Evolutionary conservation across 495 filamentous ascomycete species (phyloP), one percentile per base, ranked within the genome.

Genomic region (Penicillium psychrofluorescens): DNA sequence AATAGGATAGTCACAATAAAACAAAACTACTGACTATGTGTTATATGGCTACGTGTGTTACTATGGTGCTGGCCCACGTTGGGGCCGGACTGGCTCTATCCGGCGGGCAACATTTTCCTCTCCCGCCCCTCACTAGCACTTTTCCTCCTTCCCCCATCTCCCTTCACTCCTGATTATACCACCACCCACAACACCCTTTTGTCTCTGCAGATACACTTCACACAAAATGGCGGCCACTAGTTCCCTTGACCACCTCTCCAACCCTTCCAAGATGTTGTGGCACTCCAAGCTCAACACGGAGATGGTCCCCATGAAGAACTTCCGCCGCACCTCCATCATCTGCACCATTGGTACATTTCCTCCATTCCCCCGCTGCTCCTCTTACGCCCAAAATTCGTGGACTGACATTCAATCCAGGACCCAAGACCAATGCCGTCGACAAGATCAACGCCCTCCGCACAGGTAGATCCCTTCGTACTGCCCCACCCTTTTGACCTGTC

Each of bases 391-490:
- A 22, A 22, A 22, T 4, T 22, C 22, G 22, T 22, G 22, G 29
- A 42, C 57, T 60, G 35, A 60, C 51, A 29, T 31, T 22, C 35
- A 44, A 43, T 55, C 37, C 53, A 86, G 82, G 84, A 40, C 92
- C 92, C 53, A 98, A 98, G 85, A 97, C 94, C 42, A 98, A 98
- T 76, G 95, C 89, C 36, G 85, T 88, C 36, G 86, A 95, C 75
- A 90, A 86, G 61, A 94, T 98, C 71, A 95, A 96, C 66, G 73
- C 82, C 63, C 84, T 98, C 54, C 87, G 90, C 62, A 81, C 73
- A 55, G 75, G 80, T 80, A 71, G 22, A 3, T 4, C 22, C 4
- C 4, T 22, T 4, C 22, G 6, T 22, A 6, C 2, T 4, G 22
- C 22, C 4, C 22, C 22, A 6, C 22, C 4, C 22, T 22, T 22